Evolutionary conservation across 148 eudicot genomes (phyloP), one percentile per base, ranked within the genome.

Genomic region (Tetragonia tetragonoides): DNA sequence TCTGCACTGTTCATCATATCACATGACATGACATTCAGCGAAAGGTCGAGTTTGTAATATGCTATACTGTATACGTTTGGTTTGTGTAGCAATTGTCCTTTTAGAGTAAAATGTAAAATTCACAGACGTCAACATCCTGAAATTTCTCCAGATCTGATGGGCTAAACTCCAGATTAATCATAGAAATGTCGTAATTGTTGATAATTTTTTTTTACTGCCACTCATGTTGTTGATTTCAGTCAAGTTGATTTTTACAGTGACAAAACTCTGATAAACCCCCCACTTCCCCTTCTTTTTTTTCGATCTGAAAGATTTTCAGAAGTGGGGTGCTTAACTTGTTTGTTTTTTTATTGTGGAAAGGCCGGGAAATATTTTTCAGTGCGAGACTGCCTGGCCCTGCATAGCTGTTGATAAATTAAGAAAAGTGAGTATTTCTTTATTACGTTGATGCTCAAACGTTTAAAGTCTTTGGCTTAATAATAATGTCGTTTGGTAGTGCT

Each of bases 341-440:
- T 18, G 1, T 57, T 10, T 18, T 4, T 16, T 17, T 3, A 0
- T 3, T 8, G 12, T 8, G 15, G 59, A 53, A 11, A 11, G 59
- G 15, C 59, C 9, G 7, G 12, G 59, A 53, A 46, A 24, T 28
- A 2, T 20, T 78, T 37, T 61, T 4, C 38, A 38, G 49, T 72
- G 18, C 41, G 42, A 14, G 15, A 42, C 12, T 44, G 56, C 40
- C 66, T 44, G 42, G 34, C 34, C 34, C 47, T 59, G 28, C 23
- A 49, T 40, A 70, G 61, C 74, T 77, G 63, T 81, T 42, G 67
- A 70, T 62, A 5, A 56, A 73, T 71, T 70, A 76, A 18, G 7
- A 28, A 28, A 28, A 28, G 34, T 28, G 34, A 54, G 23, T 68
- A 40, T 18, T 66, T 39, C 5, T 46, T 70, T 21, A 23, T 23